Conservation (phyloP, 2,329 filamentous ascomycete genomes). For the Fusarium cyanostomum region DNA sequence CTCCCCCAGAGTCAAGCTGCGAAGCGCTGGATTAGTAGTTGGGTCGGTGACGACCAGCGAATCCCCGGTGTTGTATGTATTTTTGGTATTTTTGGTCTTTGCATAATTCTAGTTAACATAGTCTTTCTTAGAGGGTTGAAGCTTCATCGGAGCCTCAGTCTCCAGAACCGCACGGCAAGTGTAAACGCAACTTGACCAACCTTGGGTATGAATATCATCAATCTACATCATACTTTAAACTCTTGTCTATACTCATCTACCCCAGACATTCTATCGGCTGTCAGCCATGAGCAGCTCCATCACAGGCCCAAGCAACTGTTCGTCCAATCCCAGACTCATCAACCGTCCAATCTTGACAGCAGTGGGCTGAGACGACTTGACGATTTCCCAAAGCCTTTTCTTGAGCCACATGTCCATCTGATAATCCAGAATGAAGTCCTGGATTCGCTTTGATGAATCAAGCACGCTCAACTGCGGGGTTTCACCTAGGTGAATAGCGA, state of each 20-base stretch:
- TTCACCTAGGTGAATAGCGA: slow-evolving; percentile 12
- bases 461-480: slow-evolving; percentile 23
- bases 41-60: slow-evolving; percentile 7
- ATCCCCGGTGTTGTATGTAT: slow-evolving; percentile 13
- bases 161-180: too few species aligned
- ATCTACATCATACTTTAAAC: background rate
- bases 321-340: slow-evolving; percentile 38
- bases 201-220: background rate
- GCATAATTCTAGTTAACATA: too few species aligned
- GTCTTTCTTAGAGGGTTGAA: too few species aligned
- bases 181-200: too few species aligned
- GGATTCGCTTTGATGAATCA: slow-evolving; percentile 23
- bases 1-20: slow-evolving; percentile 3
- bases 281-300: slow-evolving; percentile 42
- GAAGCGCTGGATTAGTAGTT: slow-evolving; percentile 4
- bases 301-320: slow-evolving; percentile 38
- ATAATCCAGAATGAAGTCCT: slow-evolving; percentile 36
- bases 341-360: slow-evolving; percentile 38
- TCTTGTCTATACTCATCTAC: background rate
- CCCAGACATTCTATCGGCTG: slow-evolving; percentile 25
- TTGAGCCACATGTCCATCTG: slow-evolving; percentile 43
- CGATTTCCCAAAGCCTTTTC: slow-evolving; percentile 38
- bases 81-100: background rate
- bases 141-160: too few species aligned
- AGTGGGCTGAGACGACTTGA: slow-evolving; percentile 20